Conservation (phyloP, 345 rosid species). For the Excoecaria agallocha region DNA sequence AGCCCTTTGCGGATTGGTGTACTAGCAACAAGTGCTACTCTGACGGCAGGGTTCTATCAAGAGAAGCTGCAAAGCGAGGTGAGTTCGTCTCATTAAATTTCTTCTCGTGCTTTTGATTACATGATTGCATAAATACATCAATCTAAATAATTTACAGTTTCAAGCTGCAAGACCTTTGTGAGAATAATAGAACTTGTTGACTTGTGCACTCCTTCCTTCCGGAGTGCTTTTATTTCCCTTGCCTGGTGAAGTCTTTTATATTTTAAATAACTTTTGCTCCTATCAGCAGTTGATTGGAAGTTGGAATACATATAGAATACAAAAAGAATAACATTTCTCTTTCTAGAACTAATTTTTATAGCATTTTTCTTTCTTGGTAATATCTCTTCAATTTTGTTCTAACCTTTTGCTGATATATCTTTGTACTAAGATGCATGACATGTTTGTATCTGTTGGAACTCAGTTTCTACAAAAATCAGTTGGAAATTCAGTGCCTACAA, state of each 20-base stretch:
- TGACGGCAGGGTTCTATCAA: conserved; percentile 49
- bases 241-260: not conserved
- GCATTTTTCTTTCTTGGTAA: not conserved
- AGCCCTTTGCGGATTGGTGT: conserved; percentile 49
- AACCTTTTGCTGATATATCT: not conserved
- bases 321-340: not conserved
- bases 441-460: not conserved
- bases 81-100: conserved; percentile 15
- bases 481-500: not conserved
- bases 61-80: conserved; percentile 47
- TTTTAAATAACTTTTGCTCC: not conserved
- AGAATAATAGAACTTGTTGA: no score
- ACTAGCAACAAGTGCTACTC: conserved; percentile 35
- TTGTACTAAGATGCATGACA: not conserved
- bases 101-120: conserved; percentile 1
- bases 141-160: not conserved
- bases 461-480: no score
- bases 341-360: not conserved
- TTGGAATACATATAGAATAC: not conserved
- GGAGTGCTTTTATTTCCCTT: not conserved
- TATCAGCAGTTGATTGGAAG: not conserved
- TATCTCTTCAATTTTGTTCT: no score
- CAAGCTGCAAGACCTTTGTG: not conserved
- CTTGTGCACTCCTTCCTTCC: not conserved
- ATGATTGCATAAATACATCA: not conserved